Base-by-base conservation (phyloP, 805 yeast species). In the Pichia sporocuriosa region DNA sequence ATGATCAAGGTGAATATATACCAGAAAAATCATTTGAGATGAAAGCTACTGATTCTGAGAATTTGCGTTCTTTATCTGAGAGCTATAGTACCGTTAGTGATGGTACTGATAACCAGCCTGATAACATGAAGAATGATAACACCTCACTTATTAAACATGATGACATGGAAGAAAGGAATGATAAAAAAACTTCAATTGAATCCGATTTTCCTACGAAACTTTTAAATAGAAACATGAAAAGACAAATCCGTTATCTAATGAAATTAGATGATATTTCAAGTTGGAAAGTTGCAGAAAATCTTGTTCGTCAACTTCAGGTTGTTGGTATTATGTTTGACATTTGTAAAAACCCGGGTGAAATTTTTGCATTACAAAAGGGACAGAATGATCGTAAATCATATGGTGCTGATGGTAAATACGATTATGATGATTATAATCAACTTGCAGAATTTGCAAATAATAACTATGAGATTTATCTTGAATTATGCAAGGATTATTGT, bases 271-370 rank as follows among this genome's bases (percentile, higher is more conserved):
- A 44, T 40, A 52, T 74, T 24, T 55, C 55, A 3, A 56, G 55
- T 21, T 77, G 82, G 82, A 65, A 58, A 49, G 79, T 77, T 4
- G 72, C 80, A 3, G 67, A 71, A 43, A 73, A 73, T 48, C 67
- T 77, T 6, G 73, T 76, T 35, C 61, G 73, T 40, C 81, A 77
- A 48, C 62, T 77, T 47, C 75, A 73, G 61, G 75, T 76, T 42
- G 77, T 76, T 32, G 81, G 82, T 2, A 73, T 77, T 13, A 61
- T 77, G 49, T 76, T 77, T 56, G 81, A 75, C 53, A 66, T 73
- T 16, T 72, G 77, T 50, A 62, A 57, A 44, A 61, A 68, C 43
- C 58, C 47, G 3, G 15, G 26, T 13, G 42, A 40, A 5, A 33
- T 44, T 11, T 20, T 43, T 15, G 5, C 32, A 4, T 27, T 28